Base-by-base conservation (phyloP, 108 stramenopile genomes). In the Stephanodiscus minutulus region DNA sequence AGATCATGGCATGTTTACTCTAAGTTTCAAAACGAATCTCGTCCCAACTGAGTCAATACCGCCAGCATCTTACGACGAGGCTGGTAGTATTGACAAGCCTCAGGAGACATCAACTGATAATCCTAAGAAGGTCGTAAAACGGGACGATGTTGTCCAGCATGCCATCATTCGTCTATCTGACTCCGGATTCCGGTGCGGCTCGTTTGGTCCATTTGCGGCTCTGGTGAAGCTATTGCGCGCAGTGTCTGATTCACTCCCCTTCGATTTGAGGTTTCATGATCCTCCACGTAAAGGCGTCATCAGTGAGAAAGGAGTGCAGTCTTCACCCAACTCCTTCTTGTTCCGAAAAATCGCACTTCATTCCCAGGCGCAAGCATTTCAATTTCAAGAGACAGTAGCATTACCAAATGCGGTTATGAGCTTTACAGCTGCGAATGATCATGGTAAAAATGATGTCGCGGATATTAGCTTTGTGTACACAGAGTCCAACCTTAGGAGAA, bases 11-110 rank as follows among this genome's bases (percentile, higher is more conserved):
- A 88, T 92, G n/a, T 95, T 93, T 70, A 91, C 94, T 10, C 72
- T 95, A 25, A 91, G 91, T 59, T 94, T 94, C 79, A 89, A 88
- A 70, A 94, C 93, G 7, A 94, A 94, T 72, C 72, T 91, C 20
- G 67, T 84, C 17, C 88, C 89, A 37, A 82, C 83, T 8, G 81
- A 77, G 12, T 61, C 59, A 9, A 17, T 46, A 3, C 70, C 72
- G 28, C 25, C 64, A 17, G 56, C 37, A 2, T 74, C 73, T 21
- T 66, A 73, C 50, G 77, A 74, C 44, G 81, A 79, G 61, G 41
- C 65, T 17, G 53, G 41, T 24, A 49, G 65, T 12, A 60, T 60
- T n/a, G 39, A 81, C 9, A 56, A 41, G 37, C 31, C 43, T 31
- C 46, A 83, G 15, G 50, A 73, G 20, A 27, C 60, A 39, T 31